A percentile compares a stretch with the other conserved stretches of the same genome.
phyloP scores from a whole-genome alignment of 768 basidiomycete genomes.

The Phanerochaete sordida region DNA sequence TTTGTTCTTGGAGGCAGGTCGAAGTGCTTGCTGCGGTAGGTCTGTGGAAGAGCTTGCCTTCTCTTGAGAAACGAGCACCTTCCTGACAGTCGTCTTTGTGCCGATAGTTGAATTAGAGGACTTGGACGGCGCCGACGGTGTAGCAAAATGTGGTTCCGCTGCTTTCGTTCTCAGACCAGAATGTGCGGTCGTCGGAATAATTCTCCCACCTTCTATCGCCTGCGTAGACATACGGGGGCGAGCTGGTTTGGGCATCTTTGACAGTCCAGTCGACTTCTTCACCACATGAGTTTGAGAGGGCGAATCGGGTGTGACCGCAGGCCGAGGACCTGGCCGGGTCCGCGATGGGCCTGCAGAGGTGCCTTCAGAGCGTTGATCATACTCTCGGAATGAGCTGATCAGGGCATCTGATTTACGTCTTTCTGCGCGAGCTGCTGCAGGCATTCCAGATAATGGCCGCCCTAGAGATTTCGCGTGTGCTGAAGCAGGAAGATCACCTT shows the following conservation, averaged over 20 bases:
- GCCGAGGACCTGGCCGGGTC: background rate
- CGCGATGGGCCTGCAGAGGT: background rate
- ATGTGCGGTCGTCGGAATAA: background rate
- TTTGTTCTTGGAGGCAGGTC: background rate
- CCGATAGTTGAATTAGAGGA: too few species aligned
- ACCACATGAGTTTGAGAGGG: background rate
- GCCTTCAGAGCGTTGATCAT: background rate
- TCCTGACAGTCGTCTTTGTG: too few species aligned
- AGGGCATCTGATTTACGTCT: background rate
- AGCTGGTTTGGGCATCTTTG: background rate
- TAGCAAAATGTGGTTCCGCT: too few species aligned
- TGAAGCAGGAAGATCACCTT: conserved; percentile 5
- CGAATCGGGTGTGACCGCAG: background rate
- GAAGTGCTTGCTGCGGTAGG: background rate
- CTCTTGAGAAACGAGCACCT: background rate
- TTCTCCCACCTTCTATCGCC: background rate
- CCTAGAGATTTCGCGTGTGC: background rate
- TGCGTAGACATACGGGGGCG: too few species aligned
- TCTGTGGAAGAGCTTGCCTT: background rate
- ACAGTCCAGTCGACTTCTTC: background rate
- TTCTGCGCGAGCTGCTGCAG: background rate
- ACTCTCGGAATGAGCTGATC: background rate
- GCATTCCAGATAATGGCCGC: background rate
- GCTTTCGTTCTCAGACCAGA: too few species aligned
- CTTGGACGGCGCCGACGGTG: too few species aligned